Evolutionary conservation across 2,329 filamentous ascomycete genomes (phyloP).

Genomic region (Phaeomoniella chlamydospora): DNA sequence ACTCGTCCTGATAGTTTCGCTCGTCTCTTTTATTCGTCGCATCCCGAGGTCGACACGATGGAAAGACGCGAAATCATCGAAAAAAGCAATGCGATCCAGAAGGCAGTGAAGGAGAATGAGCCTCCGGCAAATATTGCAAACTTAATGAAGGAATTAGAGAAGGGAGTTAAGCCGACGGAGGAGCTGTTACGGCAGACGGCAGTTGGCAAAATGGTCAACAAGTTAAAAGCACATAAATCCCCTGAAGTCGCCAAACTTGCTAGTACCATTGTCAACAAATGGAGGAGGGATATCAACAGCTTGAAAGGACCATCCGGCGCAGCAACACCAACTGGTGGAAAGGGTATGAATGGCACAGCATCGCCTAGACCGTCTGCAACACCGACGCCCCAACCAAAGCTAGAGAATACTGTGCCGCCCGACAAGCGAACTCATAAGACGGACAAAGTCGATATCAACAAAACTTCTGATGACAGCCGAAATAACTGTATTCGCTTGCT

Average conservation of each 20-base stretch:
- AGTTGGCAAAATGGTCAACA: conserved; percentile 80
- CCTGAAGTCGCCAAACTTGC: conserved; percentile 58
- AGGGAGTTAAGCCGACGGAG: conserved; percentile 70
- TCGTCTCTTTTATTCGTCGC: too few relatives aligned
- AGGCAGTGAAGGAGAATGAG: conserved; percentile 63
- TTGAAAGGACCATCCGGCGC: conserved; percentile 15
- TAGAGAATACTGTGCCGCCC: conserved; percentile 31
- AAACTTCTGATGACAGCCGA: conserved; percentile 59
- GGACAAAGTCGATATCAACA: conserved; percentile 66
- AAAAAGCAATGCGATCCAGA: conserved; percentile 64
- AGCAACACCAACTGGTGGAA: conserved; percentile 18
- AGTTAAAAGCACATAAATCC: conserved; percentile 68
- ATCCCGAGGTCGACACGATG: too few relatives aligned
- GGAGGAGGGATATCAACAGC: conserved; percentile 64
- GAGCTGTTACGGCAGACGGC: conserved; percentile 82
- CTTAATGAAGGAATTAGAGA: conserved; percentile 65
- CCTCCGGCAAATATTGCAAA: conserved; percentile 56
- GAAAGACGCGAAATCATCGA: conserved; percentile 69
- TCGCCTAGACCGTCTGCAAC: conserved; percentile 29
- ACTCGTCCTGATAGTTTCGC: too few relatives aligned
- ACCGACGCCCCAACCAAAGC: conserved; percentile 4
- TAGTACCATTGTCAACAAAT: conserved; percentile 71
- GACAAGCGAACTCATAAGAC: conserved; percentile 69
- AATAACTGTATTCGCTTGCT: conserved; percentile 81
- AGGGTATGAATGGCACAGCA: conserved; percentile 34